Conservation (phyloP, 2,329 filamentous ascomycete genomes). For the Emericellopsis cladophorae region DNA sequence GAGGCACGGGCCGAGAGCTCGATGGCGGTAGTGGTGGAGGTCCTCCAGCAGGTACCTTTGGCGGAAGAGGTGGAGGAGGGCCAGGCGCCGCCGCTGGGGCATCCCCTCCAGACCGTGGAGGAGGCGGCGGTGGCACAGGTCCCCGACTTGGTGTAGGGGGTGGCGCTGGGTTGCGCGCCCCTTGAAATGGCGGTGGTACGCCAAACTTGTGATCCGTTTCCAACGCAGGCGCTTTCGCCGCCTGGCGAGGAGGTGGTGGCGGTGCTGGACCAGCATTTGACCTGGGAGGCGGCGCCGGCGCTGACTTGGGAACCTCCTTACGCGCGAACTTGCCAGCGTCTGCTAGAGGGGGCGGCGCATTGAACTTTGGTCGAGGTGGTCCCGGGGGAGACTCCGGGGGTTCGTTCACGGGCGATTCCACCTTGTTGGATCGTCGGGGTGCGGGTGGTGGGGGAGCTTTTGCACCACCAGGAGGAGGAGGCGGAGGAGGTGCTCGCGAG, state of each 20-base stretch:
- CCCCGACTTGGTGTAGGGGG: slow-evolving; percentile 65
- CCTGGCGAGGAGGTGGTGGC: slow-evolving; percentile 9
- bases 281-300: slow-evolving; percentile 10
- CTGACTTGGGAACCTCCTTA: slow-evolving; percentile 20
- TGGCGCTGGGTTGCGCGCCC: slow-evolving; percentile 49
- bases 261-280: slow-evolving; percentile 2
- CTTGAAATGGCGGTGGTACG: slow-evolving; percentile 69
- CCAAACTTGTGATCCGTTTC: slow-evolving; percentile 40
- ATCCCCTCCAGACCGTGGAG: slow-evolving; percentile 18
- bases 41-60: slow-evolving; percentile 29
- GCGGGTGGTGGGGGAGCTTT: slow-evolving; percentile 25
- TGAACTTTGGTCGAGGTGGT: slow-evolving; percentile 54
- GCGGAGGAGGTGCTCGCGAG: slow-evolving; percentile 20
- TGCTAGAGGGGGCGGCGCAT: slow-evolving; percentile 74
- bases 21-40: slow-evolving; percentile 39
- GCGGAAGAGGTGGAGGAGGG: slow-evolving; percentile 30
- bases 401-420: slow-evolving; percentile 28
- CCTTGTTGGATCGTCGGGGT: slow-evolving; percentile 43
- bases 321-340: slow-evolving; percentile 82
- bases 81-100: slow-evolving; percentile 19
- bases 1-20: slow-evolving; percentile 37
- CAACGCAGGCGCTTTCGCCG: slow-evolving; percentile 26
- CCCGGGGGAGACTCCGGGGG: slow-evolving; percentile 58
- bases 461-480: slow-evolving; percentile 11
- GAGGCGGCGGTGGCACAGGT: slow-evolving; percentile 59